phyloP scores from a whole-genome alignment of 768 basidiomycete species.

The Botryobasidium botryosum region DNA sequence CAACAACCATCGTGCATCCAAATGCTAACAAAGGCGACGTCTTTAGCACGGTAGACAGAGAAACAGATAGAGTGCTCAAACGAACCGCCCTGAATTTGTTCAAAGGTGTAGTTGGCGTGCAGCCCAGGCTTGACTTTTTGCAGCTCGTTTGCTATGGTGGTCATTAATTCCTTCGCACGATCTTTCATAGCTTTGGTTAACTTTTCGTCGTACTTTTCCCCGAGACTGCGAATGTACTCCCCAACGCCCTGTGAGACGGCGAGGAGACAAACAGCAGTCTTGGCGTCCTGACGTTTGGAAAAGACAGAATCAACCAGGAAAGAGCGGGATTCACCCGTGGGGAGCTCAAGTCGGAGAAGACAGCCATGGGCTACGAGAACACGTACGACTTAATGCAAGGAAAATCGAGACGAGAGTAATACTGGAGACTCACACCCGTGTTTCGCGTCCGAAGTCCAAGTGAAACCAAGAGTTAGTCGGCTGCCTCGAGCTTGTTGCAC shows the following conservation, averaged over 20 bases:
- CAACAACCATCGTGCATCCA: slow-evolving; percentile 33
- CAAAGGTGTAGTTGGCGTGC: slow-evolving; percentile 26
- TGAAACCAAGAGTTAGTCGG: slow-evolving; percentile 19
- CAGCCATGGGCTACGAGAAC: slow-evolving; percentile 37
- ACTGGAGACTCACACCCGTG: slow-evolving; percentile 27
- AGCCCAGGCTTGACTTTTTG: slow-evolving; percentile 25
- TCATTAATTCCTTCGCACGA: slow-evolving; percentile 30
- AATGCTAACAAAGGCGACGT: slow-evolving; percentile 27
- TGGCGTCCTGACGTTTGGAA: slow-evolving; percentile 44
- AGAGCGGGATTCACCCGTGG: slow-evolving; percentile 30
- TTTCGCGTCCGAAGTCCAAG: slow-evolving; percentile 27
- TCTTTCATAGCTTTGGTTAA: slow-evolving; percentile 30
- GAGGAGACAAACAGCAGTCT: slow-evolving; percentile 44
- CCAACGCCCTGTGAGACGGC: slow-evolving; percentile 49
- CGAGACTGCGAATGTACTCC: slow-evolving; percentile 33
- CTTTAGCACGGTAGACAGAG: background rate
- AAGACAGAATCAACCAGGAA: slow-evolving; percentile 52
- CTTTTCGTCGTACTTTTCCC: slow-evolving; percentile 27
- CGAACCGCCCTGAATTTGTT: slow-evolving; percentile 36
- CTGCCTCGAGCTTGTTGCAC: slow-evolving; percentile 21
- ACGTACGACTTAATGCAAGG: background rate
- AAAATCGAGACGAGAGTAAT: slow-evolving; percentile 1
- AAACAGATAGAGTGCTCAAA: background rate
- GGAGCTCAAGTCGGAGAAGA: slow-evolving; percentile 39
- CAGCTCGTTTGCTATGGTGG: slow-evolving; percentile 30